Evolutionary conservation across 2,329 filamentous ascomycete genomes (phyloP).

Genomic region (Colletotrichum godetiae): DNA sequence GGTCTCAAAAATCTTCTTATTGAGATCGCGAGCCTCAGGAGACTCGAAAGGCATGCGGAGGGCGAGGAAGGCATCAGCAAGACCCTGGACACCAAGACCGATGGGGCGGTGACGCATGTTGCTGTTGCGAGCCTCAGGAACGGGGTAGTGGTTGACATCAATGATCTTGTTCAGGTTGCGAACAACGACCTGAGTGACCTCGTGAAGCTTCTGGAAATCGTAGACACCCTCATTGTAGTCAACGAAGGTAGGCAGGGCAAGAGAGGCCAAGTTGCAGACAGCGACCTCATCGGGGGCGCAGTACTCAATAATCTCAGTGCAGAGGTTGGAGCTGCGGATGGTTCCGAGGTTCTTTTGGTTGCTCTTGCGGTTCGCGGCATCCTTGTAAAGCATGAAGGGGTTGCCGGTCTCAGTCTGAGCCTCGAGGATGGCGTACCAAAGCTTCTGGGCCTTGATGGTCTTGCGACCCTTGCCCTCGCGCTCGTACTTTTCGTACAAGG

Average conservation of each 20-base stretch:
- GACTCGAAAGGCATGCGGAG: slow-evolving; percentile 98
- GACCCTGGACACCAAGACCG: slow-evolving; percentile 95
- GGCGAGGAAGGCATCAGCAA: slow-evolving; percentile 97
- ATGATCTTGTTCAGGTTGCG: slow-evolving; percentile 99
- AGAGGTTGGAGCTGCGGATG: slow-evolving; percentile 98
- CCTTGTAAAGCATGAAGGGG: slow-evolving; percentile 99
- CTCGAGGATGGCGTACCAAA: slow-evolving; percentile 99
- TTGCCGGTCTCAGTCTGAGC: slow-evolving; percentile 99
- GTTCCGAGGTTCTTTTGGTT: slow-evolving; percentile 99
- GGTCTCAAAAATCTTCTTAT: slow-evolving; percentile 99
- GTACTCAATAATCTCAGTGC: slow-evolving; percentile 99
- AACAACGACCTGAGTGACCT: slow-evolving; percentile 91
- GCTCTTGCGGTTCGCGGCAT: slow-evolving; percentile 97
- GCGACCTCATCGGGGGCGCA: slow-evolving; percentile 97
- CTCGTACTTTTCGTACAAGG: slow-evolving; percentile 94
- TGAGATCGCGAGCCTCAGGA: slow-evolving; percentile 90
- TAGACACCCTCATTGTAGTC: slow-evolving; percentile 87
- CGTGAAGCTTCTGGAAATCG: slow-evolving; percentile 96
- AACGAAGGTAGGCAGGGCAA: slow-evolving; percentile 91
- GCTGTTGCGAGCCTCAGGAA: slow-evolving; percentile 91
- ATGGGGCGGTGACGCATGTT: slow-evolving; percentile 98
- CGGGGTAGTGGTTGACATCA: slow-evolving; percentile 98
- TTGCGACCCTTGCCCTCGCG: slow-evolving; percentile 86
- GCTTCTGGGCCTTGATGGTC: slow-evolving; percentile 97
- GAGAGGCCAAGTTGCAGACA: slow-evolving; percentile 96